Percentiles rank a stretch among this genome's conserved stretches.
Conservation (phyloP, 2,329 filamentous ascomycete species). For the Cryphonectria carpinicola region DNA sequence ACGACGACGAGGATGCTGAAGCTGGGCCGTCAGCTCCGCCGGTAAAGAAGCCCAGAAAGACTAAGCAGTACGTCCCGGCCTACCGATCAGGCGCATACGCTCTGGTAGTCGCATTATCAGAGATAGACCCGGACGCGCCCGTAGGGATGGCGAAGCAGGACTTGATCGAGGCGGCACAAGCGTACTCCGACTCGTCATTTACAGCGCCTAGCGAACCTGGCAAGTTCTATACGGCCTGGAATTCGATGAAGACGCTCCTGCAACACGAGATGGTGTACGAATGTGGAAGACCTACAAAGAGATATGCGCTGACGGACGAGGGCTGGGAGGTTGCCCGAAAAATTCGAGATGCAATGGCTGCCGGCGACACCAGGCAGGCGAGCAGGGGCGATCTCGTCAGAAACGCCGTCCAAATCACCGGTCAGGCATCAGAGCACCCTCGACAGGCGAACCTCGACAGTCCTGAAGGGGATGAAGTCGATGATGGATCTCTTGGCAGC, state of each 20-base stretch:
- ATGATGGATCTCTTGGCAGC: constrained; percentile 27
- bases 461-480: constrained; percentile 23
- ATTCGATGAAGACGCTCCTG: constrained; percentile 76
- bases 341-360: constrained; percentile 53
- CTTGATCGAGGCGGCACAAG: constrained; percentile 71
- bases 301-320: constrained; percentile 74
- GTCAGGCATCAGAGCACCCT: neutral
- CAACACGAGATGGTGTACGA: constrained; percentile 76
- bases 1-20: constrained; percentile 42
- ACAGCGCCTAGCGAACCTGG: constrained; percentile 67
- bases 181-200: constrained; percentile 74
- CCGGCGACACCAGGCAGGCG: constrained; percentile 18
- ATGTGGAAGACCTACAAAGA: constrained; percentile 67
- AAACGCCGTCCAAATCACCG: neutral
- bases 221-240: constrained; percentile 80
- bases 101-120: constrained; percentile 68
- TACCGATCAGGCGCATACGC: constrained; percentile 77
- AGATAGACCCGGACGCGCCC: constrained; percentile 56
- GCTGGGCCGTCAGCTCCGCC: constrained; percentile 44
- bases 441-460: neutral
- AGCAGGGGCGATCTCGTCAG: neutral
- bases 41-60: constrained; percentile 60
- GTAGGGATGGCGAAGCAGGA: constrained; percentile 68
- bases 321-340: constrained; percentile 75
- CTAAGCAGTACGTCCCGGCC: constrained; percentile 72